Evolutionary conservation across 192 early-diverging fungal genomes (phyloP), one percentile per base, ranked within the genome.

Genomic region (Podila minutissima): DNA sequence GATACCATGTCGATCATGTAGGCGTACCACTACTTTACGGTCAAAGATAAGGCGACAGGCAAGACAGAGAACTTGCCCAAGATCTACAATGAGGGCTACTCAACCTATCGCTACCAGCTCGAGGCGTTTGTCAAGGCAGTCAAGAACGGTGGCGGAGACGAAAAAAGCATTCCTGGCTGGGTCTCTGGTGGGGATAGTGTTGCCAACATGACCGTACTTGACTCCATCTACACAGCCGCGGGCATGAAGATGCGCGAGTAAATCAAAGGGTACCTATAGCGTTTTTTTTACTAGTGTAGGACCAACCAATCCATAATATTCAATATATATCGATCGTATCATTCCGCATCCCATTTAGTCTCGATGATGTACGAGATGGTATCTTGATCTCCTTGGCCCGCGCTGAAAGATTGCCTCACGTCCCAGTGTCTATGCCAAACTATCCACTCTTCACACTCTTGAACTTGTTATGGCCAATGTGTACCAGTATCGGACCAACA

Each of bases 51-150:
- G 66, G 61, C 62, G 4, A 69, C 74, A n/a, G 82, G 82, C 26
- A 70, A 61, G n/a, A 67, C 67, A n/a, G 71, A 74, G 32, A 63
- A 41, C 17, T 24, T 77, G 5, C 64, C 68, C 48, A 85, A 83
- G 48, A 33, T 32, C 7, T 85, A 85, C 31, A 74, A 17, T 11
- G 69, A 51, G 0, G 84, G 84, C 1, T 68, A 70, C 46, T 37
- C 41, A 15, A 74, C 76, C 0, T 84, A 81, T 24, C 62, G 53
- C 10, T 83, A 79, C 69, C 78, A 81, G 55, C 67, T 84, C 17
- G 67, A 84, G 7, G 83, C 76, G 2, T 84, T 84, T 24, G 69
- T 84, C n/a, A 69, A 74, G 31, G 75, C 55, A 1, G 69, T 84
- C 22, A 71, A 68, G 67, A 69, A 19, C 8, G 70, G 66, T 3